Percentiles rank a stretch among this genome's conserved stretches.
phyloP scores from a whole-genome alignment of 2,329 filamentous ascomycete genomes.

The Talaromyces sp. region DNA sequence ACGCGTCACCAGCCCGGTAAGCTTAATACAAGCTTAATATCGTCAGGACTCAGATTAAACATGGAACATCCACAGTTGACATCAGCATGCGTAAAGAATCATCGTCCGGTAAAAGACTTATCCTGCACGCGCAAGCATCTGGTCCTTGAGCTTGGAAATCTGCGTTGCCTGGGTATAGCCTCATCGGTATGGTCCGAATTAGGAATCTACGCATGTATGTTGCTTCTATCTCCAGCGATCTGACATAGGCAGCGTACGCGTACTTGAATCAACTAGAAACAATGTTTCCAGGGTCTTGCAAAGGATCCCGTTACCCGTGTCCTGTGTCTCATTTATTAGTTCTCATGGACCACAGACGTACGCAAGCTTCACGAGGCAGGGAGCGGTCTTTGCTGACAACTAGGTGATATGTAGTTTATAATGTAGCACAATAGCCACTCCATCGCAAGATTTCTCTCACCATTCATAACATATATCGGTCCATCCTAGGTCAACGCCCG shows the following conservation, averaged over 20 bases:
- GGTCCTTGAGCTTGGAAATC: background rate
- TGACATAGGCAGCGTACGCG: background rate
- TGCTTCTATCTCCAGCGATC: background rate
- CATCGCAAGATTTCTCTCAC: background rate
- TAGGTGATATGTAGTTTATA: background rate
- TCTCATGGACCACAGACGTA: background rate
- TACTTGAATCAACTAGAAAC: background rate
- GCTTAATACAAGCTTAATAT: background rate
- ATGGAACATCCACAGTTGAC: background rate
- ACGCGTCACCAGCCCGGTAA: background rate
- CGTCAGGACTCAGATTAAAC: background rate
- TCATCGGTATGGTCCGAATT: background rate
- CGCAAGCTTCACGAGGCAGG: background rate
- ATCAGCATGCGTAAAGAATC: background rate
- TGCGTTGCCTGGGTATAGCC: background rate
- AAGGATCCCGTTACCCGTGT: background rate
- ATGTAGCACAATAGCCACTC: background rate
- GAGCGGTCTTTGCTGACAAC: background rate
- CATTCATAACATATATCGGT: too few species aligned
- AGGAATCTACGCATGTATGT: background rate
- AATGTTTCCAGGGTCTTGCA: background rate
- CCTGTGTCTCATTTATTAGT: background rate
- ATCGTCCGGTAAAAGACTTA: background rate
- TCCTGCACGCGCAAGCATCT: background rate
- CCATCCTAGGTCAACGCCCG: too few species aligned